These are phyloP conservation scores for Pichia sp. DNA, from an alignment of 1,139 yeast species.

Conservation along the genomic window DNA sequence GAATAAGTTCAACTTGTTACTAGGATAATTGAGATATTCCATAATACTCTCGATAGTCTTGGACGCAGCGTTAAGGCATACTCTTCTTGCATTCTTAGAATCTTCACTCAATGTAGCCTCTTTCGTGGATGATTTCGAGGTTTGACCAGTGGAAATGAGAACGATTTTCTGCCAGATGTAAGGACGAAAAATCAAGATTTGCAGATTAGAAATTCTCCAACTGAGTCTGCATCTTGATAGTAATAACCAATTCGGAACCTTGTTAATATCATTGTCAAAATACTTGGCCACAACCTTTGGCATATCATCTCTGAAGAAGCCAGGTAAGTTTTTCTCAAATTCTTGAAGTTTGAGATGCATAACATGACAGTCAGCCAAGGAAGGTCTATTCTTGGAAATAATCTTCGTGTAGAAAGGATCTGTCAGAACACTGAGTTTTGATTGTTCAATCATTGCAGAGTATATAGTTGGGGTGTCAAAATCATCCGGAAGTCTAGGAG, in stretches of 20 bases:
- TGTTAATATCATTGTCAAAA: conserved; percentile 19
- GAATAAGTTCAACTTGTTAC: conserved; percentile 33
- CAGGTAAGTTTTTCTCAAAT: conserved; percentile 39
- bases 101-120: conserved; percentile 27
- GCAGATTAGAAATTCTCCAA: conserved; percentile 51
- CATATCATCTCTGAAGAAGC: conserved; percentile 36
- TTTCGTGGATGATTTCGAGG: conserved; percentile 17
- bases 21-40: conserved; percentile 33
- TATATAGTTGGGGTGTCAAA: conserved; percentile 45
- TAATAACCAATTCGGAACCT: conserved; percentile 37
- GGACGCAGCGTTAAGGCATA: conserved; percentile 47
- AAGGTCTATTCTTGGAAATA: conserved; percentile 41
- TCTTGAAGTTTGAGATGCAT: conserved; percentile 39
- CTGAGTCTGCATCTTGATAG: conserved; percentile 43
- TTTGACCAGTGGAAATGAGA: conserved; percentile 29
- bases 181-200: conserved; percentile 47
- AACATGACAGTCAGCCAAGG: conserved; percentile 40
- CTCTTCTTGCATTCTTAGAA: conserved; percentile 41
- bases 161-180: conserved; percentile 48
- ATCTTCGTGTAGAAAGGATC: conserved; percentile 45
- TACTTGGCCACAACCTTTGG: conserved; percentile 23
- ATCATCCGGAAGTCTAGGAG: conserved; percentile 17
- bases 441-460: conserved; percentile 52
- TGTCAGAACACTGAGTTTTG: conserved; percentile 44
- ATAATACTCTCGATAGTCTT: conserved; percentile 45